phyloP scores from a whole-genome alignment of 2,329 filamentous ascomycete species.

The Davidsoniella eucalypti region DNA sequence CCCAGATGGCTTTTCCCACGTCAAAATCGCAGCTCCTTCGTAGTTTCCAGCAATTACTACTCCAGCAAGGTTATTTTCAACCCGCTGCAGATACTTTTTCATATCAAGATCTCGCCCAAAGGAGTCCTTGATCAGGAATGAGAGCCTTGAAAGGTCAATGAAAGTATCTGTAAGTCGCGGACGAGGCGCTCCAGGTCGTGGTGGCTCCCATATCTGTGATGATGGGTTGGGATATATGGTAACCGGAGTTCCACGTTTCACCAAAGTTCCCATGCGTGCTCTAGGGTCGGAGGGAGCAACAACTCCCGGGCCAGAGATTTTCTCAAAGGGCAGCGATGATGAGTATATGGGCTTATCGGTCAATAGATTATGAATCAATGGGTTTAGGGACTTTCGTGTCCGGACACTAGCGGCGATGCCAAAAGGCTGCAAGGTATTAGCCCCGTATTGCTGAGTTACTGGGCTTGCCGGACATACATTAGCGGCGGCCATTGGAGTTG shows the following conservation, averaged over 20 bases:
- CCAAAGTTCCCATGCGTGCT: constrained; percentile 47
- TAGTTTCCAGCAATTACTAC: constrained; percentile 93
- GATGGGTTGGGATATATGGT: constrained; percentile 68
- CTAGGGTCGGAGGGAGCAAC: constrained; percentile 7
- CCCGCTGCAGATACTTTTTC: constrained; percentile 63
- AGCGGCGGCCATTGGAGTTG: constrained; percentile 71
- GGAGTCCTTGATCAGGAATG: constrained; percentile 83
- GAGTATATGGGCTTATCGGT: constrained; percentile 91
- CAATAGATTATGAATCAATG: constrained; percentile 84
- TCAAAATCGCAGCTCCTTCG: constrained; percentile 85
- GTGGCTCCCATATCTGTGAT: constrained; percentile 49
- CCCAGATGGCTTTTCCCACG: constrained; percentile 68
- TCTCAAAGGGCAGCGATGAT: constrained; percentile 66
- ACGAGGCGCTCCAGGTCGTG: constrained; percentile 38
- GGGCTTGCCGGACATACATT: constrained; percentile 24
- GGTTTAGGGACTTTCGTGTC: constrained; percentile 49
- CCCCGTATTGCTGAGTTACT: constrained; percentile 16
- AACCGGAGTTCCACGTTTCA: constrained; percentile 82
- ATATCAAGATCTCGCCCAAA: constrained; percentile 76
- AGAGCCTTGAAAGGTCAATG: constrained; percentile 68
- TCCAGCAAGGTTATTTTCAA: constrained; percentile 67
- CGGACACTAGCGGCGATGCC: constrained; percentile 12
- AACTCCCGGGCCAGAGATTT: constrained; percentile 27
- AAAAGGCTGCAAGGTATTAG: constrained; percentile 4
- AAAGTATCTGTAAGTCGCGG: constrained; percentile 62